phyloP scores from a whole-genome alignment of 495 filamentous ascomycete genomes.

The Parachaetomium inaequale region DNA sequence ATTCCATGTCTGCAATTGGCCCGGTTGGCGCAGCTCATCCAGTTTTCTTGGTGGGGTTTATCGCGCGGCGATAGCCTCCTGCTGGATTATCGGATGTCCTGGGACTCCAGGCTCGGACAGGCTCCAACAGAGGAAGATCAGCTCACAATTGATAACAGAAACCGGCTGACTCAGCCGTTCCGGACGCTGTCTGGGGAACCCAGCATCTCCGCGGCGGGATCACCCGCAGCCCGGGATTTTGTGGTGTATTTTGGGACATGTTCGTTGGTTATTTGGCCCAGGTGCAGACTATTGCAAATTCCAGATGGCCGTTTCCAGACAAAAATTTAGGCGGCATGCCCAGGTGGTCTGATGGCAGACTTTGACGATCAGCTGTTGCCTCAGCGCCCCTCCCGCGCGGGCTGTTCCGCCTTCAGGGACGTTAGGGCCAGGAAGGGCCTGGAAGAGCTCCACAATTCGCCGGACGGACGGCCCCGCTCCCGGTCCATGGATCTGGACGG shows the following conservation, averaged over 20 bases:
- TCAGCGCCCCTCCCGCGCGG: no score
- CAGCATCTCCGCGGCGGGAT: slow-evolving; percentile 29
- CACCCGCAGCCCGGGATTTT: slow-evolving; percentile 14
- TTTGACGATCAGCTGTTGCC: no score
- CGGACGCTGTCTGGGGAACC: background rate
- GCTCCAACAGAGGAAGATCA: slow-evolving; percentile 11
- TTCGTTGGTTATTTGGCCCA: background rate
- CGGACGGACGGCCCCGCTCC: no score
- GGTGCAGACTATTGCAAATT: no score
- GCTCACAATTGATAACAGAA: slow-evolving; percentile 27
- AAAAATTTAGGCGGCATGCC: no score
- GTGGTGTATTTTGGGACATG: background rate
- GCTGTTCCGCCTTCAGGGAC: no score
- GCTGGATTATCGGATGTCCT: no score
- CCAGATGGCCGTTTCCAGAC: no score
- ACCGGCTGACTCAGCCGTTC: slow-evolving; percentile 18
- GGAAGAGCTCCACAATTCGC: no score
- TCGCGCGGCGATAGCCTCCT: background rate
- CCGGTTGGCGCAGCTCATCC: background rate
- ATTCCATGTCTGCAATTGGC: background rate
- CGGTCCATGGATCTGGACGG: no score
- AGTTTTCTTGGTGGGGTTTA: slow-evolving; percentile 4
- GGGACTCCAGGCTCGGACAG: background rate
- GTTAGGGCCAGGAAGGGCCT: no score
- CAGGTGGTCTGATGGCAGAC: no score